Percentiles rank a stretch among this genome's conserved stretches.
phyloP scores from a whole-genome alignment of 192 early-diverging fungal genomes.

The Backusella australiensis region DNA sequence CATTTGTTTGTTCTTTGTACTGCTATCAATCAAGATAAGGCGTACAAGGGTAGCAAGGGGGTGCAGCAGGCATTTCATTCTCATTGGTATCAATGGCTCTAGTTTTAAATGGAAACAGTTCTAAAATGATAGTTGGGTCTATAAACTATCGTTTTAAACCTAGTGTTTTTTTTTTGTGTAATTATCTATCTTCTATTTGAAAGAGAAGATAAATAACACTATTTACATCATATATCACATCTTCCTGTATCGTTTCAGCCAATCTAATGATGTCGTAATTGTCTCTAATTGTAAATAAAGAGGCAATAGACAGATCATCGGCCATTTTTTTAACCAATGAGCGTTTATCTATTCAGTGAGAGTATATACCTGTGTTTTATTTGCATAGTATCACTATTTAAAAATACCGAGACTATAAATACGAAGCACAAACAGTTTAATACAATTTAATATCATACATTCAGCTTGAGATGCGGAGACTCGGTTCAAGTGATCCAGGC shows the following conservation, averaged over 20 bases:
- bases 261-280: neutral
- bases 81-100: too few relatives aligned
- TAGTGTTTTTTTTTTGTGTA: too few relatives aligned
- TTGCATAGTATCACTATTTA: neutral
- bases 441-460: neutral
- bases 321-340: neutral
- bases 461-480: neutral
- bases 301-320: neutral
- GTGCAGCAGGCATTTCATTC: too few relatives aligned
- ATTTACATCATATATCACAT: neutral
- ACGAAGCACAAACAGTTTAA: neutral
- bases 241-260: neutral
- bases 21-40: too few relatives aligned
- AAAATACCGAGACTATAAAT: neutral
- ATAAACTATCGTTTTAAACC: too few relatives aligned
- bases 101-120: too few relatives aligned
- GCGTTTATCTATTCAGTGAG: neutral
- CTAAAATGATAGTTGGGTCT: too few relatives aligned
- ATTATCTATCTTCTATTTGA: too few relatives aligned
- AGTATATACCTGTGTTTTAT: neutral
- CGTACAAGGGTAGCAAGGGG: too few relatives aligned
- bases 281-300: neutral
- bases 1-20: too few relatives aligned
- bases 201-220: neutral
- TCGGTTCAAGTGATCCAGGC: constrained; percentile 9